Base-by-base conservation (phyloP, 495 filamentous ascomycete genomes). In the Melanomma pulvis-pyrius region DNA sequence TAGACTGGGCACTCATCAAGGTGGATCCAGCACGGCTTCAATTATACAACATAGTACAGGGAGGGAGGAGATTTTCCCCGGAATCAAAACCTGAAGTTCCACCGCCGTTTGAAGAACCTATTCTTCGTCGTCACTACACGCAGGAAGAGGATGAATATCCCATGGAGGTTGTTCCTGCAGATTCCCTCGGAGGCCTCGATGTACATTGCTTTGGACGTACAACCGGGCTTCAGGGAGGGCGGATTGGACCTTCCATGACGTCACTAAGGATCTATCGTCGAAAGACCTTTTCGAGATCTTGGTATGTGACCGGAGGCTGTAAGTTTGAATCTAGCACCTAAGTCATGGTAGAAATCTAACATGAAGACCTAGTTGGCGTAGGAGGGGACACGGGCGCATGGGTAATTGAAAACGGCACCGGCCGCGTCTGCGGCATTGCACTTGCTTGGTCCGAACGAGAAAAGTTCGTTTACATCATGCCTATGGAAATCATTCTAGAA, bases 121-220 rank as follows among this genome's bases (percentile, higher is more conserved):
- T 72, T 32, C 28, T 36, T 25, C 55, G 67, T 1, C 13, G 25
- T 1, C 17, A 47, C 24, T 71, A 41, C 53, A 17, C 36, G 24
- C 57, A 67, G 12, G 61, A 58, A 12, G 66, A 70, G 5, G 61
- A 75, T 63, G 51, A 69, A 19, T 69, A 76, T 62, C 80, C 79
- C 4, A 68, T 54, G 44, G 57, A 68, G 22, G 63, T 82, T 13
- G 63, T 73, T 15, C 50, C 51, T 22, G 68, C 69, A 13, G 67
- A 76, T 15, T 75, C 77, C 8, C 81, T 96, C 11, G 85, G 87
- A 26, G 87, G 88, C 6, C 77, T 92, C 13, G 78, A 84, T 39
- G 92, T 97, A 0, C 92, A 96, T 72, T 93, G 90, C 74, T 88
- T 91, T 70, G 93, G 91, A n/a, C 88, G 93, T 17, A 97, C 92